phyloP scores from a whole-genome alignment of 2,329 filamentous ascomycete species.

The Fusarium acutatum region DNA sequence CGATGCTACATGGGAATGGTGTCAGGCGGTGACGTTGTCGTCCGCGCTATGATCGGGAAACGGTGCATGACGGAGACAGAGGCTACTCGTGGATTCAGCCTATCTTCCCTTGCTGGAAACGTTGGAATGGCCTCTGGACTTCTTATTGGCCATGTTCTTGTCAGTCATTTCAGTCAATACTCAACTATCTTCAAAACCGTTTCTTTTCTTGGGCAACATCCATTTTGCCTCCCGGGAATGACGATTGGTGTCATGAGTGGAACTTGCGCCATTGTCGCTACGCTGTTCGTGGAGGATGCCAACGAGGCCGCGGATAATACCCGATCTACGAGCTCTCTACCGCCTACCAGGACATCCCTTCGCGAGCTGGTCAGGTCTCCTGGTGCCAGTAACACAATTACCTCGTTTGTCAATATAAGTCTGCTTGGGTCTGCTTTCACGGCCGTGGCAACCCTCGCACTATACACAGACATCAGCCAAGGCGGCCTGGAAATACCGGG shows the following conservation, averaged over 20 bases:
- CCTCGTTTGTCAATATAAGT: neutral
- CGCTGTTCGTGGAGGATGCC: neutral
- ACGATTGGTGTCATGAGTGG: neutral
- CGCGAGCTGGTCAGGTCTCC: fast-evolving
- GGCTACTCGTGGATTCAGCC: neutral
- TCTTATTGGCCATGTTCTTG: neutral
- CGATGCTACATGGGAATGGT: neutral
- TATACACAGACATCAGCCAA: neutral
- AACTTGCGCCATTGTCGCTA: neutral
- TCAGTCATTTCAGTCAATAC: neutral
- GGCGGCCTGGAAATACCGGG: neutral
- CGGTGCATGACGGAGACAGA: neutral
- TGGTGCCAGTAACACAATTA: neutral
- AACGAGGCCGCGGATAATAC: neutral
- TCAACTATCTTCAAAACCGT: neutral
- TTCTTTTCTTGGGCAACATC: neutral
- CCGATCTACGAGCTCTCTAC: neutral
- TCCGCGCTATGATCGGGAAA: neutral
- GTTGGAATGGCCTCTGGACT: neutral
- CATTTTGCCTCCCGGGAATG: neutral
- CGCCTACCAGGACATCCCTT: neutral
- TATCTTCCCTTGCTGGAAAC: neutral
- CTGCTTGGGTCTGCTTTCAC: neutral
- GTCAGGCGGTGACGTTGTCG: neutral
- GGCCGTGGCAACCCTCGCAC: neutral